Evolutionary conservation across 768 basidiomycete genomes (phyloP).

Genomic region (Imleria badia): DNA sequence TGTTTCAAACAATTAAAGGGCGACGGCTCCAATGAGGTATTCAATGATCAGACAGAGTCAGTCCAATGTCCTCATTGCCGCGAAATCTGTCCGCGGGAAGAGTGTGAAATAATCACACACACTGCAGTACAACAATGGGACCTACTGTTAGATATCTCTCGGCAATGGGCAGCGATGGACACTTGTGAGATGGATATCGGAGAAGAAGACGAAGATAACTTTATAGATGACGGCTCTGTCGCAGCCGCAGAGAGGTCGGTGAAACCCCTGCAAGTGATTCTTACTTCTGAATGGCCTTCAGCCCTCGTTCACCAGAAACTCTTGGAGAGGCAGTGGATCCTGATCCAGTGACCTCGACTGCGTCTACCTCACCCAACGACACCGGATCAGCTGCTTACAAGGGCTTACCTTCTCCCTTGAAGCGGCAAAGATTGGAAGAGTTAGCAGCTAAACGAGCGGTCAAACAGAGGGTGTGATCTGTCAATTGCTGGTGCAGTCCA

Average conservation of each 20-base stretch:
- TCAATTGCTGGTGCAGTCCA: conserved; percentile 17
- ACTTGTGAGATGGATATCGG: conserved; percentile 7
- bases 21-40: not conserved
- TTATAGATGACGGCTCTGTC: not conserved
- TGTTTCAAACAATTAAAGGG: conserved; percentile 12
- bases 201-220: conserved; percentile 7
- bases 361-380: not conserved
- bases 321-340: not conserved
- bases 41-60: not conserved
- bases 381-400: conserved; percentile 10
- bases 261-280: not conserved
- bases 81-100: conserved; percentile 4
- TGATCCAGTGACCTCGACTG: not conserved
- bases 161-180: conserved; percentile 16
- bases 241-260: conserved; percentile 14
- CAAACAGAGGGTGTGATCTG: conserved; percentile 13
- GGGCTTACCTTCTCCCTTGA: conserved; percentile 22
- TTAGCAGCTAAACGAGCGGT: conserved; percentile 12
- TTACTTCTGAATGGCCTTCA: conserved; percentile 8
- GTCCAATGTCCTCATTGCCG: conserved; percentile 24
- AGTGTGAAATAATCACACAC: conserved; percentile 17
- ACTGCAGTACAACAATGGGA: conserved; percentile 21
- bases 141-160: conserved; percentile 16
- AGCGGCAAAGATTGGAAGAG: conserved; percentile 17
- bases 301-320: conserved; percentile 1